Base-by-base conservation (phyloP, 805 yeast species). In the Metschnikowia colocasiae region DNA sequence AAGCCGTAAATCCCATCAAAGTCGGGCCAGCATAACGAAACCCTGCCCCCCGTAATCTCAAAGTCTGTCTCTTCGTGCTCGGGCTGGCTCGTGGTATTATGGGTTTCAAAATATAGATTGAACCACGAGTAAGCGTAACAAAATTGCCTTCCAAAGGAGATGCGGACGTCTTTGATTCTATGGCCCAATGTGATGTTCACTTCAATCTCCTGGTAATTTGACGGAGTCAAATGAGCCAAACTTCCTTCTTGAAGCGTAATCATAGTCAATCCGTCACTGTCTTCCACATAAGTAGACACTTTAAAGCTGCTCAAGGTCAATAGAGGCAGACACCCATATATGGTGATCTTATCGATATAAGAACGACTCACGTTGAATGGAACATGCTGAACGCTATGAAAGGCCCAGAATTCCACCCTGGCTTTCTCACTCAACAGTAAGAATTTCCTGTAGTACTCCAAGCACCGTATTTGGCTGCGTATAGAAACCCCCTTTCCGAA, bases 1-100 rank as follows among this genome's bases (percentile, higher is more conserved):
- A 81, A 74, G 1, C 94, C 95, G 52, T 75, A 74, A 48, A 73
- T 73, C 0, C 95, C 95, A 62, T 87, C 95, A 55, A 84, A 67
- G 0, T 78, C 74, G 2, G 69, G 68, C 71, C 71, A 65, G 4
- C 46, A 42, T 8, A 53, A 18, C 10, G 34, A 36, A 13, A 50
- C 42, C 19, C 42, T 41, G 15, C 45, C 9, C 30, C 6, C 15
- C n/a, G 19, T 13, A 16, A 15, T 16, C n/a, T 9, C 41, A 12
- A 6, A 40, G 38, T n/a, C 42, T 38, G 16, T 34, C 26, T 13
- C 25, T 13, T 45, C 45, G 6, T 51, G 49, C n/a, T 47, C 50
- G 23, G 51, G 48, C 39, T 49, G 29, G 3, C 23, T 40, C 30
- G 25, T n/a, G 8, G 32, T 40, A 3, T 50, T 46, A 16, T 48